Base-by-base conservation (phyloP, 345 rosid genomes). In the Gossypium sturtianum region DNA sequence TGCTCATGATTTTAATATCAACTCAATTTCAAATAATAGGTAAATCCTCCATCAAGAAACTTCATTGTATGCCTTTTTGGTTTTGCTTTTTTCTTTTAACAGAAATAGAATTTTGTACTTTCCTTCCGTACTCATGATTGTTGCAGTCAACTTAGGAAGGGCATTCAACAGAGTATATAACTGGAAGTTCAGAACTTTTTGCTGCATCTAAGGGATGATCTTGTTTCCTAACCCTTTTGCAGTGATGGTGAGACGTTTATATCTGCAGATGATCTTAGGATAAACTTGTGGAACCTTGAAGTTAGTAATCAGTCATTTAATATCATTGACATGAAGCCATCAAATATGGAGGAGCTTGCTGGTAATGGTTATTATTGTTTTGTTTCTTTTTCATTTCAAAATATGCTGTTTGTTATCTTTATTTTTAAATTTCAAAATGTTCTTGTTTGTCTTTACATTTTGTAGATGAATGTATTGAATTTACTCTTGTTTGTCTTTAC, bases 11-110 rank as follows among this genome's bases (percentile, higher is more conserved):
- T 94, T 88, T 79, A 89, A 89, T 85, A 87, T 94, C 84, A 91
- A 94, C 79, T 94, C 98, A 41, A 83, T 94, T 67, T 90, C 98
- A n/a, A 89, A 83, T 77, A 94, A 93, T 84, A 92, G 98, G 98
- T 90, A 82, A 82, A 75, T 66, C 69, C 70, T 75, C 62, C 76
- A 8, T 49, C 65, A 47, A 17, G 51, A 75, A 52, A 52, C 19
- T 60, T 67, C 49, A 9, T 72, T 47, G n/a, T 23, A 7, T 23
- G 34, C 34, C 34, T 12, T 23, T 23, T 22, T 11, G 34, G 15
- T 23, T 22, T 58, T 58, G 23, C 29, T 20, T 23, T 22, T 57
- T 57, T 23, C 12, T 57, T 57, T 57, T 12, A 57, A 57, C 29
- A 12, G 29, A 57, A 22, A 57, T 22, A 22, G 12, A 22, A 57